Conservation (phyloP, 1,139 yeast genomes). For the Nakaseomyces bracarensis region DNA sequence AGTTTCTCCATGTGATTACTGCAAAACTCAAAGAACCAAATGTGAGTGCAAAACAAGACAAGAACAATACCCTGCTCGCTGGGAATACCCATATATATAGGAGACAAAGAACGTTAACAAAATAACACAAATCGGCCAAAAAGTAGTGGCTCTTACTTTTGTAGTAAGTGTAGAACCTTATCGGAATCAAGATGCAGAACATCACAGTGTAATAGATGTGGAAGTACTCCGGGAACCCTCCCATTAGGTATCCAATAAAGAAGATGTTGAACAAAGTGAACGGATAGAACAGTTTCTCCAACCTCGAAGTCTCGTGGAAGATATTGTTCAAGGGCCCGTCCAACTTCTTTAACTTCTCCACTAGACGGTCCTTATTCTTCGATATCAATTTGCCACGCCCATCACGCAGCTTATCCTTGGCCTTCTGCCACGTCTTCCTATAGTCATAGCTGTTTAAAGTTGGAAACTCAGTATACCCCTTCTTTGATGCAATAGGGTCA, state of each 20-base stretch:
- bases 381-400: constrained; percentile 15
- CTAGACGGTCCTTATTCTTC: constrained; percentile 16
- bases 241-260: constrained; percentile 66
- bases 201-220: constrained; percentile 67
- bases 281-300: constrained; percentile 80
- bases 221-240: constrained; percentile 66
- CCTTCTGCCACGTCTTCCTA: constrained; percentile 5
- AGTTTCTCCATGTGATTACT: constrained; percentile 92
- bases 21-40: constrained; percentile 91
- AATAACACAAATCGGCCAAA: constrained; percentile 89
- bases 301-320: constrained; percentile 43
- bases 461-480: constrained; percentile 2
- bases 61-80: constrained; percentile 57
- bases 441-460: constrained; percentile 2
- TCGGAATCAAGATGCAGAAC: constrained; percentile 64
- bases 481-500: constrained; percentile 9
- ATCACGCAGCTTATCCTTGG: constrained; percentile 4
- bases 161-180: constrained; percentile 74
- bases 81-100: constrained; percentile 81
- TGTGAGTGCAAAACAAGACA: constrained; percentile 77
- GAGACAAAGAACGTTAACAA: constrained; percentile 65
- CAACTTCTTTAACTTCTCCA: constrained; percentile 17
- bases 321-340: constrained; percentile 21
- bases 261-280: constrained; percentile 63
- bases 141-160: constrained; percentile 75